Evolutionary conservation across 352 stramenopile species (phyloP).

Genomic region (Pythium biforme): DNA sequence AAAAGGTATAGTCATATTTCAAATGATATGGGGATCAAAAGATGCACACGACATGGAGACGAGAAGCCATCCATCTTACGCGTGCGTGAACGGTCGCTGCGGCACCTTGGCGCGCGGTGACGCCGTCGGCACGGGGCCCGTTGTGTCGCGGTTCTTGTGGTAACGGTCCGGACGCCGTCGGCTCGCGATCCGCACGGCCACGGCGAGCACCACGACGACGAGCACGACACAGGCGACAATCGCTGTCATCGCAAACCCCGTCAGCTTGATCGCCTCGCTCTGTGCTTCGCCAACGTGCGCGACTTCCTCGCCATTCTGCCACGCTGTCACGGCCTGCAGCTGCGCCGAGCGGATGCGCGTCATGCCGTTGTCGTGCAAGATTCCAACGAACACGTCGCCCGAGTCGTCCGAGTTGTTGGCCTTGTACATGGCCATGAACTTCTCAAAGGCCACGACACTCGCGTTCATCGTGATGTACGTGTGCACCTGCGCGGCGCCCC

Average conservation of each 20-base stretch:
- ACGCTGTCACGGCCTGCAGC: slow-evolving; percentile 36
- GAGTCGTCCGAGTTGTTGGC: slow-evolving; percentile 28
- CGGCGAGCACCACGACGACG: slow-evolving; percentile 31
- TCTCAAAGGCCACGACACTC: slow-evolving; percentile 38
- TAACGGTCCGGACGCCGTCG: slow-evolving; percentile 21
- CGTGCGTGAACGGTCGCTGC: slow-evolving; percentile 36
- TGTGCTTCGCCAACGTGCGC: slow-evolving; percentile 32
- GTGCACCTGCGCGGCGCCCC: slow-evolving; percentile 36
- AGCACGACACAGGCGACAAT: slow-evolving; percentile 34
- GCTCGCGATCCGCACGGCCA: slow-evolving; percentile 33
- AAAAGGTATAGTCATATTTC: slow-evolving; percentile 1
- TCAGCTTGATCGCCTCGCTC: slow-evolving; percentile 13
- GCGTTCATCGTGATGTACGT: slow-evolving; percentile 39
- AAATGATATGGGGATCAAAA: neutral
- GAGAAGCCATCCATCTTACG: slow-evolving; percentile 10
- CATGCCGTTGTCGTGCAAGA: slow-evolving; percentile 33
- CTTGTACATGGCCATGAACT: slow-evolving; percentile 41
- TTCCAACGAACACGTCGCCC: slow-evolving; percentile 29
- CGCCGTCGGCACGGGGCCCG: slow-evolving; percentile 23
- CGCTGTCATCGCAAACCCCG: slow-evolving; percentile 26
- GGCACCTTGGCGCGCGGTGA: slow-evolving; percentile 27
- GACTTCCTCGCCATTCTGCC: slow-evolving; percentile 38
- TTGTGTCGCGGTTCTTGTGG: slow-evolving; percentile 23
- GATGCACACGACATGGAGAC: slow-evolving; percentile 6
- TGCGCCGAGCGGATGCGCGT: slow-evolving; percentile 35